Base-by-base conservation (phyloP, 2,329 filamentous ascomycete species). In the Scleromitrula shiraiana region DNA sequence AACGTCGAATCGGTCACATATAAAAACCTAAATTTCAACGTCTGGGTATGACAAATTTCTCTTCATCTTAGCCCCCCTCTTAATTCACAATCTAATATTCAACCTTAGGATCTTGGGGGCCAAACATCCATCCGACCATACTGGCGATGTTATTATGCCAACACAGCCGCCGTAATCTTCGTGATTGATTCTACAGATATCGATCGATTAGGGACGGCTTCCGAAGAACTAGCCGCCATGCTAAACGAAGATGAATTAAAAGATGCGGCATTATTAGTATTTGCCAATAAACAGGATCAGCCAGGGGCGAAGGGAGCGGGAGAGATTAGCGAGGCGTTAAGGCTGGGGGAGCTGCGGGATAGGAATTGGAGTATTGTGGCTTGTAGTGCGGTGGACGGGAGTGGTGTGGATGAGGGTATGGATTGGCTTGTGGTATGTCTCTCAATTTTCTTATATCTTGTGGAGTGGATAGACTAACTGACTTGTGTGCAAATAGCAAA, bases 331-430 rank as follows among this genome's bases (percentile, higher is more conserved):
- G 91, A 97, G 70, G 91, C 90, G 41, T 70, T 98, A 67, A 85
- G 84, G 61, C 70, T 98, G 57, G 90, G 88, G 46, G 89, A 96
- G 68, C 72, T 98, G 65, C 84, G 91, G 61, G 93, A 98, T 68
- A 79, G 93, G 62, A 98, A 97, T 75, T 98, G 93, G 93, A 97
- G 89, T 68, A 98, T 98, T 65, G 89, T 98, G 66, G 91, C 90
- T 19, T 98, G 93, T 68, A 95, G 88, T 57, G 93, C 93, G 12
- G 91, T 98, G 49, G 93, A 96, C 65, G 93, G 93, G 36, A 85
- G 86, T 62, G 93, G 93, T 66, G 87, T 98, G 37, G 88, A 84
- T 54, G 93, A 98, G 70, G 93, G 93, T 51, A 98, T 98, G 93
- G 93, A 98, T 69, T 98, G 93, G 93, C 74, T 98, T 65, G 89